Evolutionary conservation across 805 yeast species (phyloP), one percentile per base, ranked within the genome.

Genomic region (Ogataea minuta): DNA sequence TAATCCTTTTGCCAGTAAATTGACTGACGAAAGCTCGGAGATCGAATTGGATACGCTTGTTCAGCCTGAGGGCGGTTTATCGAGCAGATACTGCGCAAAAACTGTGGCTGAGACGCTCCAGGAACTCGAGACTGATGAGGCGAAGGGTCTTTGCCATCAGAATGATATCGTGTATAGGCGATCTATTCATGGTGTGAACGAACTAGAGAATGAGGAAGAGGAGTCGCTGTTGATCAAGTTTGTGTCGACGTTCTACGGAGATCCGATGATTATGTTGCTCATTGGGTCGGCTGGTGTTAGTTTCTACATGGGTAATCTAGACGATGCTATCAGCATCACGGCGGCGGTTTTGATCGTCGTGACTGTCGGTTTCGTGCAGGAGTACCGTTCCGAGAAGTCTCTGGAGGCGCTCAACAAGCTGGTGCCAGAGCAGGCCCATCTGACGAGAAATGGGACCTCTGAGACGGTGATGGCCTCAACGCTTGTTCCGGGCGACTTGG

Each of bases 281-380:
- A 85, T 90, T 28, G 97, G 93, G 0, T 88, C 97, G 0, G 97
- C 99, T 0, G 76, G 74, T 2, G 72, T 93, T 24, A 81, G 95
- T 46, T 85, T 91, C 50, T 63, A 86, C 53, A 87, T 93, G 95
- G 96, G 96, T n/a, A 93, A 93, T 64, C 78, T 79, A 23, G 97
- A 93, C 59, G 99, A 93, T 62, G 95, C 98, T 2, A 68, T 93
- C n/a, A 81, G 93, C 50, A 93, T 93, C 52, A 82, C 97, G 0
- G 69, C 90, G 47, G 99, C 99, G 3, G 87, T 93, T 34, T 53
- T 86, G 30, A 90, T 93, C 50, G 99, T 93, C 23, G 97, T 93
- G 9, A 78, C 93, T 1, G 99, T 93, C 25, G 99, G 99, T 0
- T 93, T 93, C 66, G 90, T 93, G 23, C 99, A 93, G 66, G 99